Evolutionary conservation across 495 filamentous ascomycete genomes (phyloP).

Genomic region (Apodospora peruviana): DNA sequence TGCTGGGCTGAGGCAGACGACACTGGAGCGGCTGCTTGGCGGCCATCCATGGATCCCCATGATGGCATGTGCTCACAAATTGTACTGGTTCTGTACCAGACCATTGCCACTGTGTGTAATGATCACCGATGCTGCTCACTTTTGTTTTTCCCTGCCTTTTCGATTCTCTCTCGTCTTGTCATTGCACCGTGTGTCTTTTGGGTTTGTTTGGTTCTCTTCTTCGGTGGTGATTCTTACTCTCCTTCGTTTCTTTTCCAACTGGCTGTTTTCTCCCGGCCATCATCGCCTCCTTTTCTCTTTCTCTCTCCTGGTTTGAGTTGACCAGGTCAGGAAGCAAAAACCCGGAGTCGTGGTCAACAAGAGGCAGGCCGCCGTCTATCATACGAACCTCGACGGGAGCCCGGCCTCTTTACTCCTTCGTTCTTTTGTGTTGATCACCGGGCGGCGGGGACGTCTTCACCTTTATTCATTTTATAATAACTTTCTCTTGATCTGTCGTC

Average conservation of each 20-base stretch:
- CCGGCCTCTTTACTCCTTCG: not conserved
- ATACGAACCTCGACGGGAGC: not conserved
- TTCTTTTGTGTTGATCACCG: not conserved
- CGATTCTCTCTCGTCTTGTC: not conserved
- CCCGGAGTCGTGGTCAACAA: no score
- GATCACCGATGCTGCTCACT: not conserved
- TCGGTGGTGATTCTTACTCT: not conserved
- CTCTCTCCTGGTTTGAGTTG: not conserved
- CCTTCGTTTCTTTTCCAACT: not conserved
- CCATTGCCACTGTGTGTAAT: no score
- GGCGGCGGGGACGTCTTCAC: not conserved
- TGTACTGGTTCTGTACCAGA: no score
- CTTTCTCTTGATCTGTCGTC: conserved; percentile 2
- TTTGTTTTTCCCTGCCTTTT: not conserved
- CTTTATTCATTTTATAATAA: conserved; percentile 5
- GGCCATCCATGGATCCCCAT: no score
- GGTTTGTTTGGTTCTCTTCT: not conserved
- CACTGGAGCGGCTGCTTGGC: no score
- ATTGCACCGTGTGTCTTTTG: not conserved
- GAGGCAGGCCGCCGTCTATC: no score
- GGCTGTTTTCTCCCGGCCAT: not conserved
- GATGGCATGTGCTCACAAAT: no score
- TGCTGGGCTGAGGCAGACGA: no score
- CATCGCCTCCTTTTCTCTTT: not conserved
- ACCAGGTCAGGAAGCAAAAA: not conserved